Evolutionary conservation across 257 asterid species (phyloP).

Genomic region (Solanum stenotomum): DNA sequence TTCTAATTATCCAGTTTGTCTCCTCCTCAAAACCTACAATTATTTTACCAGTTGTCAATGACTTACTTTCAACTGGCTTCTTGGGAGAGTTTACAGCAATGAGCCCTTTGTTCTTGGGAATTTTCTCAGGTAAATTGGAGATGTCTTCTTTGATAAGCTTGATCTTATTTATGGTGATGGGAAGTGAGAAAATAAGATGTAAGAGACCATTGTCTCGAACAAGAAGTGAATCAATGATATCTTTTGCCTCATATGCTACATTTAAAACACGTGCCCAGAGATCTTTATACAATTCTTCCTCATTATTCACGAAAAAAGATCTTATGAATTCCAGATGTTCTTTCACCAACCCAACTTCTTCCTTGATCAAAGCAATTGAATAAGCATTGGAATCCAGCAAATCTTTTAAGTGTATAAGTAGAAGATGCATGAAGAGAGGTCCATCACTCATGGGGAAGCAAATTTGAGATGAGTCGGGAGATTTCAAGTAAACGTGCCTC

Average conservation of each 20-base stretch:
- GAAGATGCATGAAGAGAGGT: not conserved
- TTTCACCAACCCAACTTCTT: not conserved
- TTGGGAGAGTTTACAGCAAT: not conserved
- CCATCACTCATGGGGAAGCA: not conserved
- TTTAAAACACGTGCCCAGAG: not conserved
- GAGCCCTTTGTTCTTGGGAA: not conserved
- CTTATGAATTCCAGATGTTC: not conserved
- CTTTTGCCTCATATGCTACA: not conserved
- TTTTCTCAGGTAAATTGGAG: not conserved
- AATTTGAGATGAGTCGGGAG: not conserved
- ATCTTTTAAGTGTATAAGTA: not conserved
- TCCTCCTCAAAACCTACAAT: not conserved
- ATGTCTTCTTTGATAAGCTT: not conserved
- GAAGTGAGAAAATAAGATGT: not conserved
- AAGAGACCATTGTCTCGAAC: not conserved
- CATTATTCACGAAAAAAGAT: not conserved
- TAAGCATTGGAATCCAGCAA: not conserved
- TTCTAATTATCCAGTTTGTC: not conserved
- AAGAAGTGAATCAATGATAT: not conserved
- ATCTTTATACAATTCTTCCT: not conserved
- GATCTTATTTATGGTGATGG: not conserved
- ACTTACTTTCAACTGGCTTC: not conserved
- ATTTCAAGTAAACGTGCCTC: not conserved
- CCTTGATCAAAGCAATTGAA: not conserved
- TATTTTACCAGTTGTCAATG: not conserved